Evolutionary conservation across 257 asterid species (phyloP), one percentile per base, ranked within the genome.

Genomic region (Cynanchum wilfordii): DNA sequence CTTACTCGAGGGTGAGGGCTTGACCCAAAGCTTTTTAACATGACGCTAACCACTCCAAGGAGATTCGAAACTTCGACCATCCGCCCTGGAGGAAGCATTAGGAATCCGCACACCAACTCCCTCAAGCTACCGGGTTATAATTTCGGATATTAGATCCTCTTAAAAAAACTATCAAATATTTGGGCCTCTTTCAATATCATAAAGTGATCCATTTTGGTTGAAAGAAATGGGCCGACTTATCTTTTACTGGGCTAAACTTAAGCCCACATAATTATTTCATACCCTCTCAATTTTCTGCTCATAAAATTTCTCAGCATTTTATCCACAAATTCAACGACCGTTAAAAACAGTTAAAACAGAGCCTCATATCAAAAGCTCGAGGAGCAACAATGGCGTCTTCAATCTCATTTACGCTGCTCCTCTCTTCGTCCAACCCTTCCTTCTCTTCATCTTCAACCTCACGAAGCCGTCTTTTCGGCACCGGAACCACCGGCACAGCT

Each of bases 361-460:
- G 17, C 30, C 50, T 52, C 63, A 10, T 13, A 63, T 24, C 71
- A 25, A n/a, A 10, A 42, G 33, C 45, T 13, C 54, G 24, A 54
- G 62, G 58, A 44, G 9, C 70, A 80, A 72, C 90, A 80, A 92
- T 92, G 97, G 93, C 91, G 68, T 76, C 91, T 72, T 72, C 85
- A 52, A 72, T 86, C 76, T 54, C 78, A 74, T 50, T 73, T 30
- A 24, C 73, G 1, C 36, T 57, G 70, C 83, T 81, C 72, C 80
- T 83, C 87, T 67, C 87, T 80, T 85, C 86, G 49, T 90, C 83
- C 40, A 79, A 74, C 68, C 77, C 82, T 78, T 77, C 80, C 38
- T 72, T 78, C 25, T 11, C 10, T 36, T 56, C 51, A 57, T 59
- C 75, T 44, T 29, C 85, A 78, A 75, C 83, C 70, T 57, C 78